Evolutionary conservation across 495 filamentous ascomycete genomes (phyloP), one percentile per base, ranked within the genome.

Genomic region (Cladorrhinum samala): DNA sequence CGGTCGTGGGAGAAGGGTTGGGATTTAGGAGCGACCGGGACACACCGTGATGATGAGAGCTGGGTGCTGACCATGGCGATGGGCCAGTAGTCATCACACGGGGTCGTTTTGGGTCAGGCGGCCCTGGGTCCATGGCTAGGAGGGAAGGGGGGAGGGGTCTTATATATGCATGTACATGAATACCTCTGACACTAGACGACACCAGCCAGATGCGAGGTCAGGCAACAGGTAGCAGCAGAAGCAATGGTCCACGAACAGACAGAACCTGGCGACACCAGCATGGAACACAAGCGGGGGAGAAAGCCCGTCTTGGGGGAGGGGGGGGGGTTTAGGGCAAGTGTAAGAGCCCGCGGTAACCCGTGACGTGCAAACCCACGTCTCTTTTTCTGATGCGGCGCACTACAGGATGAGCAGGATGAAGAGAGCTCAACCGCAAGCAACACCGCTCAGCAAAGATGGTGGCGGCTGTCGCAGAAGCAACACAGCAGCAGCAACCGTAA

Each of bases 101-200:
- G 54, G 69, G 71, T 52, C 75, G 72, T 64, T 78, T 78, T 56
- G 58, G 58, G 59, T 73, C 73, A 57, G 72, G 71, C 67, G 57
- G 68, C 57, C 69, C 69, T 66, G 62, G 64, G 64, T 78, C 75
- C 75, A 78, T 78, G 69, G 68, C 75, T 59, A 40, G 52, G 24
- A 20, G 45, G 45, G 45, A 18, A 9, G 30, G 14, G 30, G 30
- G 30, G 30, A 37, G 39, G 70, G 73, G 66, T 61, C 67, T 69
- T 71, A 71, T 70, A 68, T 59, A 61, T 66, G 56, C 42, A 56
- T 61, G 64, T 58, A 66, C 67, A 66, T 68, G 57, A 61, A 63
- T 53, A 59, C 57, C 66, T 57, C 67, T 66, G 65, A 70, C 63
- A 68, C 63, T 57, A 65, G 64, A 64, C 58, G 66, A 67, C 59